Evolutionary conservation across 139 green algal species (phyloP), one percentile per base, ranked within the genome.

Genomic region (Zygnema circumcarinatum): DNA sequence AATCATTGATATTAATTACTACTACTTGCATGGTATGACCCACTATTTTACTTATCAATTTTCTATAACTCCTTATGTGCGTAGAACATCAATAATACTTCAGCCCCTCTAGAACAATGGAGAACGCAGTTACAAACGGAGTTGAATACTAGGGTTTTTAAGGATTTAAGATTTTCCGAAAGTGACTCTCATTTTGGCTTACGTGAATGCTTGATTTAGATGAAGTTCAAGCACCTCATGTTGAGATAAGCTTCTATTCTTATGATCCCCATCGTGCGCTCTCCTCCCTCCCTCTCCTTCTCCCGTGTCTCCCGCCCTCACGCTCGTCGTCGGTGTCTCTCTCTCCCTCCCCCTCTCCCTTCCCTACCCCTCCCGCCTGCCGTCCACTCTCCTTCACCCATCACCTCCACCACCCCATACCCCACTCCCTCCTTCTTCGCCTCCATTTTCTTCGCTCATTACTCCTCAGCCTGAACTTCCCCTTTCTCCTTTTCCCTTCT

Each of bases 391-490:
- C 16, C 47, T 62, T 16, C 16, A 7, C 7, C 47, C 47, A 7
- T 62, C 7, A 25, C 47, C 16, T 16, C 16, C 47, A 7, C 67
- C 32, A n/a, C 7, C n/a, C 20, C 67, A 76, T n/a, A 36, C 74
- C 79, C 78, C 79, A 36, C 31, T 84, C 54, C 41, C 67, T 85
- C 67, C 33, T 29, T 85, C 47, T 36, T n/a, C 33, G 25, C 33
- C 47, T 84, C 54, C 41, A n/a, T 40, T 31, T 81, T n/a, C 74
- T n/a, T 85, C 79, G 31, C 67, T 81, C 79, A 36, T n/a, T 85
- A n/a, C 33, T n/a, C 47, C 47, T 62, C 47, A 25, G 7, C 16
- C 47, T 62, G 7, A 7, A 62, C 47, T 62, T 16, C 16, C 47
- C 16, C 47, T 16, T 16, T 62, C 7, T 62, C 47, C 16, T 16